phyloP scores from a whole-genome alignment of 495 filamentous ascomycete genomes.

The Poronia punctata region DNA sequence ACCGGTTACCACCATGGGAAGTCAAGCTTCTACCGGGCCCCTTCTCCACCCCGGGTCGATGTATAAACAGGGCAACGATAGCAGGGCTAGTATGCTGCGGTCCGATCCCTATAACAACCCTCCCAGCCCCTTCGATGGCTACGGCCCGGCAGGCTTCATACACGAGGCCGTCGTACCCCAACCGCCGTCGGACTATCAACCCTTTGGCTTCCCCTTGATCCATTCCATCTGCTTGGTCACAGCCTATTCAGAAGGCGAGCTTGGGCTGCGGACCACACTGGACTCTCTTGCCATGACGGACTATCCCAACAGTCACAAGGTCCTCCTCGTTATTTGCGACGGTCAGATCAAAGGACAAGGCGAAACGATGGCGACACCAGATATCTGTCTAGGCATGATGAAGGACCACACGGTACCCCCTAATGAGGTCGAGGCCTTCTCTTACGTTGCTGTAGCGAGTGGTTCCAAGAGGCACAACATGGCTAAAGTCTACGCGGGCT shows the following conservation, averaged over 20 bases:
- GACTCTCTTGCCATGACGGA: constrained; percentile 97
- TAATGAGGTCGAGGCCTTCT: constrained; percentile 78
- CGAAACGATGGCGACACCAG: constrained; percentile 79
- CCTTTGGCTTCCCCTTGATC: constrained; percentile 89
- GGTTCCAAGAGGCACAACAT: constrained; percentile 98
- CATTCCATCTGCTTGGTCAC: constrained; percentile 93
- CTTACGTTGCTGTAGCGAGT: constrained; percentile 93
- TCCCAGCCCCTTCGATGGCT: constrained; percentile 58
- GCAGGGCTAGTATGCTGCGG: constrained; percentile 48
- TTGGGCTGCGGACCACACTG: constrained; percentile 85
- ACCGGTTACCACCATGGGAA: constrained; percentile 89
- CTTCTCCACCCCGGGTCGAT: constrained; percentile 64
- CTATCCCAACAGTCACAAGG: constrained; percentile 98
- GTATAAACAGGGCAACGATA: constrained; percentile 69
- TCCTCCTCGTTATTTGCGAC: constrained; percentile 92
- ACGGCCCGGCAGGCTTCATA: constrained; percentile 87
- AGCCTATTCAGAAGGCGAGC: constrained; percentile 93
- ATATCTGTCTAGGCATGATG: constrained; percentile 89
- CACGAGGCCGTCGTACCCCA: constrained; percentile 95
- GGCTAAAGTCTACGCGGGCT: constrained; percentile 96
- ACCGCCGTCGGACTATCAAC: constrained; percentile 94
- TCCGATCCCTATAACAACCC: constrained; percentile 44
- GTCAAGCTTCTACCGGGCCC: constrained; percentile 76
- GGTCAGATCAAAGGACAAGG: constrained; percentile 97
- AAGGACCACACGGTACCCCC: constrained; percentile 75